Conservation (phyloP, 2,329 filamentous ascomycete genomes). For the Nannizziopsis barbatae region DNA sequence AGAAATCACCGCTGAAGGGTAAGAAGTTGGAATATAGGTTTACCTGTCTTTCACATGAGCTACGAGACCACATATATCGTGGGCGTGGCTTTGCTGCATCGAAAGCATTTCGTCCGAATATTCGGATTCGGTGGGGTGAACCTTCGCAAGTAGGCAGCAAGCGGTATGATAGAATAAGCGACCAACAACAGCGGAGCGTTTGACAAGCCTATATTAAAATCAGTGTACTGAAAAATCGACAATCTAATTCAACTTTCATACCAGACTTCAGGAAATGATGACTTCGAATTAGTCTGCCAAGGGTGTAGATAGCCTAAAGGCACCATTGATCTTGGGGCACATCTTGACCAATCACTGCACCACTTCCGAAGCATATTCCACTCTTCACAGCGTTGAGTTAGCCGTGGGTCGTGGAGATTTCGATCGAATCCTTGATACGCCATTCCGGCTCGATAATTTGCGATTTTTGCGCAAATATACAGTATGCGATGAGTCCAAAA, state of each 20-base stretch:
- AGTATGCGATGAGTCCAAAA: slow-evolving; percentile 81
- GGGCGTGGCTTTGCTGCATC: slow-evolving; percentile 62
- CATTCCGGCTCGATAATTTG: slow-evolving; percentile 67
- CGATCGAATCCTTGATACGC: slow-evolving; percentile 52
- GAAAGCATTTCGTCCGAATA: slow-evolving; percentile 55
- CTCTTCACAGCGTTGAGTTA: slow-evolving; percentile 57
- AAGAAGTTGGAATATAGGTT: slow-evolving; percentile 12
- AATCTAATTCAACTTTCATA: slow-evolving; percentile 33
- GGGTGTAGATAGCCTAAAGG: slow-evolving; percentile 67
- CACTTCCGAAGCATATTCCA: slow-evolving; percentile 72
- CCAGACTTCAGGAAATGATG: slow-evolving; percentile 79
- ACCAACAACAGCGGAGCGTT: slow-evolving; percentile 67
- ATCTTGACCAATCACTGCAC: slow-evolving; percentile 71
- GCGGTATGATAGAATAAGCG: slow-evolving; percentile 83
- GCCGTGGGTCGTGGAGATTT: slow-evolving; percentile 45
- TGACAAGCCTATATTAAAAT: slow-evolving; percentile 54
- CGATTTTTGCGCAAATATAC: slow-evolving; percentile 76
- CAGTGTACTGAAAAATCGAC: slow-evolving; percentile 8
- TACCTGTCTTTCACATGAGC: slow-evolving; percentile 69
- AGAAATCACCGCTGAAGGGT: not conserved
- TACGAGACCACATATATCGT: slow-evolving; percentile 79
- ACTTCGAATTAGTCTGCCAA: slow-evolving; percentile 55
- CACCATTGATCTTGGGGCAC: slow-evolving; percentile 74
- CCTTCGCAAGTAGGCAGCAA: slow-evolving; percentile 67
- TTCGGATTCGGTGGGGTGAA: slow-evolving; percentile 57